Evolutionary conservation across 1,139 yeast genomes (phyloP).

Genomic region (Yamadazyma spencermartinsiae): DNA sequence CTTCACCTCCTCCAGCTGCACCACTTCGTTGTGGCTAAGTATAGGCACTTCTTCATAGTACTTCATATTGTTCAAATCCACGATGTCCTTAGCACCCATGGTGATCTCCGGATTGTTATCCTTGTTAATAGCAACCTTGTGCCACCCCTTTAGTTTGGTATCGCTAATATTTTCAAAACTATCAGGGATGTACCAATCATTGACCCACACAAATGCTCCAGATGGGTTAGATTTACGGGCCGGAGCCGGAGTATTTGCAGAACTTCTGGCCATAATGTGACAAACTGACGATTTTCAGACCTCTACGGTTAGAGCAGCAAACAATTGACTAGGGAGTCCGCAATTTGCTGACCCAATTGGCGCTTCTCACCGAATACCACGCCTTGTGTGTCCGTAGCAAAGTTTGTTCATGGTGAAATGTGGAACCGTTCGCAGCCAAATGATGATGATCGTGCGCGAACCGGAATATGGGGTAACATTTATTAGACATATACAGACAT

Average conservation of each 20-base stretch:
- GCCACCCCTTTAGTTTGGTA: slow-evolving; percentile 43
- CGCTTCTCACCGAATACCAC: too few species aligned
- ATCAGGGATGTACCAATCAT: slow-evolving; percentile 43
- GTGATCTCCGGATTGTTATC: slow-evolving; percentile 18
- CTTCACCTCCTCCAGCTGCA: slow-evolving; percentile 6
- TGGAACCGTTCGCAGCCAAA: too few species aligned
- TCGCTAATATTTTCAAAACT: slow-evolving; percentile 18
- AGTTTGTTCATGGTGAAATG: too few species aligned
- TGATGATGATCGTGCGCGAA: not conserved
- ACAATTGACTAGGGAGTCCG: too few species aligned
- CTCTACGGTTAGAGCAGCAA: too few species aligned
- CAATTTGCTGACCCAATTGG: too few species aligned
- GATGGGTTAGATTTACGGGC: not conserved
- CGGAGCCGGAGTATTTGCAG: slow-evolving; percentile 10
- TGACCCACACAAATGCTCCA: slow-evolving; percentile 29
- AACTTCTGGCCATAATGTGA: slow-evolving; percentile 8
- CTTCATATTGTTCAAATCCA: slow-evolving; percentile 32
- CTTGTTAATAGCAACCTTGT: slow-evolving; percentile 22
- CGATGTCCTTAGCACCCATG: slow-evolving; percentile 22
- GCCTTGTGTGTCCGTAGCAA: too few species aligned
- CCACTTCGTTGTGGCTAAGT: slow-evolving; percentile 15
- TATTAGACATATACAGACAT: too few species aligned
- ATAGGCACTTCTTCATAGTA: slow-evolving; percentile 22
- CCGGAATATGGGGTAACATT: not conserved
- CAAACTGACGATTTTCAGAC: not conserved